Percentiles rank a stretch among this genome's conserved stretches.
These are phyloP conservation scores for Boletus sp. DNA, from an alignment of 768 basidiomycete species.

Conservation along the genomic window DNA sequence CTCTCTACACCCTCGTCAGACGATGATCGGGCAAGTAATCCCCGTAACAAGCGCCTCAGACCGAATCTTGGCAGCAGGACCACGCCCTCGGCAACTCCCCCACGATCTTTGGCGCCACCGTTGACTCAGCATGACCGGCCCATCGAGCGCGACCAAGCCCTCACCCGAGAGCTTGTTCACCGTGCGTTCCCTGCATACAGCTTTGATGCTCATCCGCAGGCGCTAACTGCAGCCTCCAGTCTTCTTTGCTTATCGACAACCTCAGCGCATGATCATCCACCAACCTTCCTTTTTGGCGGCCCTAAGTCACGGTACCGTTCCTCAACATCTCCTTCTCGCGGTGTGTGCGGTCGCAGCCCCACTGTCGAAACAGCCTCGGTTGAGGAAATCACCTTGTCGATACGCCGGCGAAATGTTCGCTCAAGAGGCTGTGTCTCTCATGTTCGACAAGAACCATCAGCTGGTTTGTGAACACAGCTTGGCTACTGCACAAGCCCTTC, in stretches of 20 bases:
- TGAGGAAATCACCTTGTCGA: conserved; percentile 53
- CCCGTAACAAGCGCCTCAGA: conserved; percentile 53
- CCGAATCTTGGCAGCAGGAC: conserved; percentile 36
- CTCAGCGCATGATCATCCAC: conserved; percentile 72
- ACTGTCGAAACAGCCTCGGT: conserved; percentile 60
- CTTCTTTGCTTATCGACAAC: conserved; percentile 81
- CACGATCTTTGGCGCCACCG: conserved; percentile 35
- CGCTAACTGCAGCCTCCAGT: conserved; percentile 40
- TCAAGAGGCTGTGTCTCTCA: conserved; percentile 58
- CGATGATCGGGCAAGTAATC: conserved; percentile 39
- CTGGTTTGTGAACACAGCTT: conserved; percentile 62
- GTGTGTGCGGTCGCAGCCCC: conserved; percentile 79
- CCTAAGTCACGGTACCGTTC: conserved; percentile 64
- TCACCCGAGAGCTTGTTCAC: conserved; percentile 73
- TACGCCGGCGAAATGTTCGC: conserved; percentile 52
- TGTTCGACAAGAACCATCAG: conserved; percentile 66
- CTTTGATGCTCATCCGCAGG: neutral
- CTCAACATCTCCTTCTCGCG: conserved; percentile 66
- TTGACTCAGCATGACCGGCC: conserved; percentile 39
- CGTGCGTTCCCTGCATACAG: conserved; percentile 39
- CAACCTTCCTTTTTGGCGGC: conserved; percentile 71
- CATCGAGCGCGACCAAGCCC: conserved; percentile 52
- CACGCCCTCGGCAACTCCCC: conserved; percentile 31
- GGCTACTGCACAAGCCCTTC: conserved; percentile 71
- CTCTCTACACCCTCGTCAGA: conserved; percentile 26